A percentile compares a stretch with the other conserved stretches of the same genome.
Conservation (phyloP, 768 basidiomycete species). For the Rubroboletus satanas region DNA sequence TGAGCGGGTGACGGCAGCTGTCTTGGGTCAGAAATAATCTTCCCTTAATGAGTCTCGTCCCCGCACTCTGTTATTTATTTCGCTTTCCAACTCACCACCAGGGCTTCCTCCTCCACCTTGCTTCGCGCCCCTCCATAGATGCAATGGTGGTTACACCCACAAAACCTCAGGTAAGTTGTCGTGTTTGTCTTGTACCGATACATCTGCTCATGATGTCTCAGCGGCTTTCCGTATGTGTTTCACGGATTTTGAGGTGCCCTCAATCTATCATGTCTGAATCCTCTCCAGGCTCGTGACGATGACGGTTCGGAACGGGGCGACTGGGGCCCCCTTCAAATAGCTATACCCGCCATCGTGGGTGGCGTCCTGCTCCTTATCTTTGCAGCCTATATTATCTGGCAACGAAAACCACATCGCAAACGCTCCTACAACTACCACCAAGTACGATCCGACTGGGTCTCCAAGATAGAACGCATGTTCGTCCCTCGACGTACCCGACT, state of each 20-base stretch:
- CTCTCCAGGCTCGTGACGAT: conserved; percentile 17
- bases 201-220: conserved; percentile 8
- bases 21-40: conserved; percentile 14
- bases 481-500: conserved; percentile 11
- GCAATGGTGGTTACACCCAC: conserved; percentile 20
- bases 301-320: not conserved
- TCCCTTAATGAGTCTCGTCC: conserved; percentile 16
- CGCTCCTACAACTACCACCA: conserved; percentile 10
- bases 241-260: not conserved
- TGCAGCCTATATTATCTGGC: conserved; percentile 21
- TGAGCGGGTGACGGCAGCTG: conserved; percentile 20
- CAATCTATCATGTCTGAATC: not conserved
- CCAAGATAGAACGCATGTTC: conserved; percentile 16
- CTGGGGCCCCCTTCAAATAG: conserved; percentile 34
- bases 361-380: conserved; percentile 25
- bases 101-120: not conserved
- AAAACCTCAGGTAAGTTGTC: conserved; percentile 13
- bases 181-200: not conserved
- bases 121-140: conserved; percentile 2
- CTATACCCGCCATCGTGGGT: conserved; percentile 34
- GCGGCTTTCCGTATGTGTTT: conserved; percentile 21
- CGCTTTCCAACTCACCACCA: not conserved
- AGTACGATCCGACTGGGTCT: conserved; percentile 13
- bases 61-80: conserved; percentile 17
- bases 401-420: conserved; percentile 12